Conservation (phyloP, 2,329 filamentous ascomycete species). For the Phialocephala sp. region DNA sequence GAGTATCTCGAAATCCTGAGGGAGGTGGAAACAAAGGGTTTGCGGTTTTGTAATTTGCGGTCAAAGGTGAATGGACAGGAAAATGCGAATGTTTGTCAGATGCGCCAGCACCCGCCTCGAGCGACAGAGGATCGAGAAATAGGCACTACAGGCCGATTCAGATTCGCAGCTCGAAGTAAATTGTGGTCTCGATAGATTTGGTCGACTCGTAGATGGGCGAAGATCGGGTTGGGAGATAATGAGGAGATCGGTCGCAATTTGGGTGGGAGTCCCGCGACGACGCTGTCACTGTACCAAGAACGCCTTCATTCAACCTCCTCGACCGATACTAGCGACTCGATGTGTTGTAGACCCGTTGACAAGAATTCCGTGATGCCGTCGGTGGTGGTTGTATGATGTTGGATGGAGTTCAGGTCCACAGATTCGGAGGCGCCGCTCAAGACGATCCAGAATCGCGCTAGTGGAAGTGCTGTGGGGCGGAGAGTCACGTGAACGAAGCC, state of each 20-base stretch:
- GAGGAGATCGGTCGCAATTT: slow-evolving; percentile 31
- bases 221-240: slow-evolving; percentile 23
- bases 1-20: slow-evolving; percentile 17
- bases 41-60: slow-evolving; percentile 1
- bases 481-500: too few relatives aligned
- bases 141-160: slow-evolving; percentile 11
- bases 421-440: slow-evolving; percentile 28
- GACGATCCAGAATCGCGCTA: slow-evolving; percentile 10
- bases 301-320: slow-evolving; percentile 32
- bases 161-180: slow-evolving; percentile 20
- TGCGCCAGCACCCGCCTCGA: slow-evolving; percentile 27
- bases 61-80: slow-evolving; percentile 27
- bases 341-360: slow-evolving; percentile 18
- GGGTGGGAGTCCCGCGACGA: slow-evolving; percentile 31
- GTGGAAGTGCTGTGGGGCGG: too few relatives aligned
- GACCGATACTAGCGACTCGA: slow-evolving; percentile 20
- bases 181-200: slow-evolving; percentile 20
- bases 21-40: slow-evolving; percentile 22
- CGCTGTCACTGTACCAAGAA: slow-evolving; percentile 21
- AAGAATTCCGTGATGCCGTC: slow-evolving; percentile 31
- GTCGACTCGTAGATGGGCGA: slow-evolving; percentile 19
- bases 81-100: slow-evolving; percentile 22
- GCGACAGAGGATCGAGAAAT: slow-evolving; percentile 10
- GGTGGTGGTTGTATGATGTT: slow-evolving; percentile 24
- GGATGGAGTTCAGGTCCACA: slow-evolving; percentile 10